These are phyloP conservation scores for Boletus patriciae DNA, from an alignment of 768 basidiomycete genomes.

Conservation along the genomic window DNA sequence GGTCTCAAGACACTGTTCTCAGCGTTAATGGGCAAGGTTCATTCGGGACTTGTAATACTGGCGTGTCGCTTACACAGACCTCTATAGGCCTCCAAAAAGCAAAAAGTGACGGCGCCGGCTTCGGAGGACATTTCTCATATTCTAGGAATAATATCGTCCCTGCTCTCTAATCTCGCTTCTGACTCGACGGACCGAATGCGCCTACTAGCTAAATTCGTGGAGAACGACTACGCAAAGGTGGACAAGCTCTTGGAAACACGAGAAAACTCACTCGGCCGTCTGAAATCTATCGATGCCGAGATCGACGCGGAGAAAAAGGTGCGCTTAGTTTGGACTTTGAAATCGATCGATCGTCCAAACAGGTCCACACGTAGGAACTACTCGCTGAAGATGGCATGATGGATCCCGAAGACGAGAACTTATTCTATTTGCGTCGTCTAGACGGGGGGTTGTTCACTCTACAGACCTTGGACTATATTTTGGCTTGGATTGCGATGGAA, in stretches of 20 bases:
- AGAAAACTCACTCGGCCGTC: slow-evolving; percentile 61
- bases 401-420: slow-evolving; percentile 62
- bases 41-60: slow-evolving; percentile 7
- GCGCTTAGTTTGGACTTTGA: slow-evolving; percentile 10
- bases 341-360: not conserved
- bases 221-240: slow-evolving; percentile 88
- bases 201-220: slow-evolving; percentile 90
- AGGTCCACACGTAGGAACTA: slow-evolving; percentile 43
- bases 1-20: slow-evolving; percentile 91
- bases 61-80: slow-evolving; percentile 9
- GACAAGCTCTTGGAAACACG: slow-evolving; percentile 90
- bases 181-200: slow-evolving; percentile 80
- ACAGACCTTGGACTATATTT: slow-evolving; percentile 90
- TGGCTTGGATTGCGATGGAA: slow-evolving; percentile 97
- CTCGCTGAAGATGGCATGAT: slow-evolving; percentile 56
- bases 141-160: slow-evolving; percentile 83
- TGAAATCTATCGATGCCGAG: slow-evolving; percentile 62
- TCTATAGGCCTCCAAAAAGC: slow-evolving; percentile 58
- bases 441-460: slow-evolving; percentile 87
- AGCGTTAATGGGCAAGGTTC: slow-evolving; percentile 91
- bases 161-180: slow-evolving; percentile 83
- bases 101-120: slow-evolving; percentile 53
- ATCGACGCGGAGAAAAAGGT: slow-evolving; percentile 72
- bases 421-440: slow-evolving; percentile 82
- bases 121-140: slow-evolving; percentile 87